Conservation (phyloP, 2,329 filamentous ascomycete genomes). For the Colletotrichum ledebouriae region DNA sequence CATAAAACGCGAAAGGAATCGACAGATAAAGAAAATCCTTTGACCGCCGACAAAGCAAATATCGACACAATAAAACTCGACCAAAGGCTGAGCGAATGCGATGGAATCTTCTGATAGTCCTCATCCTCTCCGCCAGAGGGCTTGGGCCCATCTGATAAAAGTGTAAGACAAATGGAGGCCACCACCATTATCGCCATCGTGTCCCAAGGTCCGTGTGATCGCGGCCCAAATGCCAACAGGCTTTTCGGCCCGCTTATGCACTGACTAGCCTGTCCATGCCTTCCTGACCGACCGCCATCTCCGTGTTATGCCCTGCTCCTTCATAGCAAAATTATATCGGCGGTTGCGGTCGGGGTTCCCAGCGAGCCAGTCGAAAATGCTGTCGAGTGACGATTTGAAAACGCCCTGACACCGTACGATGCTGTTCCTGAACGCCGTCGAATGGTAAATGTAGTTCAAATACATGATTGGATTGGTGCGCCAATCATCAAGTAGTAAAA, state of each 20-base stretch:
- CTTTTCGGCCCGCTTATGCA: constrained; percentile 30
- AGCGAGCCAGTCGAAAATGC: constrained; percentile 38
- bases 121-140: constrained; percentile 25
- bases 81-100: constrained; percentile 10
- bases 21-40: constrained; percentile 34
- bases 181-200: constrained; percentile 33
- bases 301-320: constrained; percentile 29
- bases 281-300: constrained; percentile 12
- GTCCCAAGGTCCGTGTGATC: constrained; percentile 39
- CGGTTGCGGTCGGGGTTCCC: constrained; percentile 39
- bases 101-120: constrained; percentile 24
- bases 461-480: constrained; percentile 59
- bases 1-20: constrained; percentile 35
- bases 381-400: constrained; percentile 53
- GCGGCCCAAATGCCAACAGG: constrained; percentile 36
- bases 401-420: constrained; percentile 72
- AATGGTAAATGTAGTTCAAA: constrained; percentile 63
- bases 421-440: constrained; percentile 67
- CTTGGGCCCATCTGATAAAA: constrained; percentile 35
- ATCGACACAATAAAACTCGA: constrained; percentile 31
- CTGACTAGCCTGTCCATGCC: constrained; percentile 30
- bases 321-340: constrained; percentile 47
- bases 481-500: constrained; percentile 49
- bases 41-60: constrained; percentile 38
- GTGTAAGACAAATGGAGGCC: constrained; percentile 30